Evolutionary conservation across 2,329 filamentous ascomycete species (phyloP).

Genomic region (Paraphaeosphaeria sporulosa): DNA sequence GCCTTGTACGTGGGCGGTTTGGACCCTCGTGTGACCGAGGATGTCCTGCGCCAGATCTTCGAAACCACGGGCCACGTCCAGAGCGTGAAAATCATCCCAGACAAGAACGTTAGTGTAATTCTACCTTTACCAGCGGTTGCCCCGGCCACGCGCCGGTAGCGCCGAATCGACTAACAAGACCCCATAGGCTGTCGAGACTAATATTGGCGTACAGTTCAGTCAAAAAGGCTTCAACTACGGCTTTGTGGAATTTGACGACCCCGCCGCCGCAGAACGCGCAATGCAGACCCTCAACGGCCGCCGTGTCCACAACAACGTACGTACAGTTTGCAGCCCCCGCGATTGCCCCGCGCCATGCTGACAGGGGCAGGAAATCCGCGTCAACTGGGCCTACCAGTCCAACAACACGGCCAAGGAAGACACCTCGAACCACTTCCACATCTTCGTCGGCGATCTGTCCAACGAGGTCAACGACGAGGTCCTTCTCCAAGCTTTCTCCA

Average conservation of each 20-base stretch:
- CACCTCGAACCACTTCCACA: slow-evolving; percentile 97
- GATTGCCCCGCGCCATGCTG: slow-evolving; percentile 27
- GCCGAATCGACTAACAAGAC: slow-evolving; percentile 6
- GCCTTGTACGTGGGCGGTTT: slow-evolving; percentile 95
- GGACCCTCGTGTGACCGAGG: slow-evolving; percentile 93
- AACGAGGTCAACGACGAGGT: slow-evolving; percentile 99
- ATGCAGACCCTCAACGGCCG: slow-evolving; percentile 97
- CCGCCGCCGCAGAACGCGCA: slow-evolving; percentile 91
- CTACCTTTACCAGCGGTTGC: slow-evolving; percentile 24
- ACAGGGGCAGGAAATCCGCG: slow-evolving; percentile 82
- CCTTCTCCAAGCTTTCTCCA: slow-evolving; percentile 90
- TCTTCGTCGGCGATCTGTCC: slow-evolving; percentile 96
- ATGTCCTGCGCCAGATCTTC: slow-evolving; percentile 96
- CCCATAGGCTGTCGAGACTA: slow-evolving; percentile 4
- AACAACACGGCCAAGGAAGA: slow-evolving; percentile 95
- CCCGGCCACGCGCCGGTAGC: slow-evolving; percentile 6
- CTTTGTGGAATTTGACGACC: slow-evolving; percentile 98
- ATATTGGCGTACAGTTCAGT: slow-evolving; percentile 18
- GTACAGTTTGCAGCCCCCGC: slow-evolving; percentile 40
- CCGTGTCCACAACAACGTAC: slow-evolving; percentile 91
- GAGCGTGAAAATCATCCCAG: slow-evolving; percentile 99
- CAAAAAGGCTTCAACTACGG: slow-evolving; percentile 96
- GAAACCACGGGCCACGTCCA: slow-evolving; percentile 98
- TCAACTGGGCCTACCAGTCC: slow-evolving; percentile 99
- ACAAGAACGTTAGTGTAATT: slow-evolving; percentile 87